A percentile compares a stretch with the other conserved stretches of the same genome.
phyloP scores from a whole-genome alignment of 148 eudicot species.

The Selenicereus undatus region DNA sequence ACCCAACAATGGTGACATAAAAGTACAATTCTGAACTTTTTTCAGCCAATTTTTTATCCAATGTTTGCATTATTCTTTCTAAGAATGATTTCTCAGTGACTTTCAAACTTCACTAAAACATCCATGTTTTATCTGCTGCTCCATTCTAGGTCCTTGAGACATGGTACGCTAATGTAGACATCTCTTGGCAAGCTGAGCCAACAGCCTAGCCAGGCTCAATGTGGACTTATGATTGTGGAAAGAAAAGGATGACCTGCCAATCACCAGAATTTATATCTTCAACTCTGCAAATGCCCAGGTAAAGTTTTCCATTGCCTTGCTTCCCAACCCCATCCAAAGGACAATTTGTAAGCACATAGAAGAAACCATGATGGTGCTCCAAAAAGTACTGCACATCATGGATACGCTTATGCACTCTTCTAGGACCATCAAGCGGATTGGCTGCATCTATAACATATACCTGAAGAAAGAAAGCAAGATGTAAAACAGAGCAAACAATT shows the following conservation, averaged over 20 bases:
- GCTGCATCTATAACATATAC: slow-evolving; percentile 65
- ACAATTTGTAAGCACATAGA: slow-evolving; percentile 77
- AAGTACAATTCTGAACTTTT: too few relatives aligned
- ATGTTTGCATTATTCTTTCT: too few relatives aligned
- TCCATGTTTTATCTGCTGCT: too few relatives aligned
- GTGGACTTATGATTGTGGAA: background rate
- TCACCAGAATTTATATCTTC: slow-evolving; percentile 46
- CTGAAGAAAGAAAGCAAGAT: slow-evolving; percentile 38
- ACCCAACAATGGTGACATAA: too few relatives aligned
- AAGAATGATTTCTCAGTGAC: too few relatives aligned
- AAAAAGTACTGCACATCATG: slow-evolving; percentile 76
- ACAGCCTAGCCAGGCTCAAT: background rate
- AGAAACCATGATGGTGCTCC: slow-evolving; percentile 85
- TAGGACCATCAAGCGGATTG: slow-evolving; percentile 50
- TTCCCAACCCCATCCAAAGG: slow-evolving; percentile 34
- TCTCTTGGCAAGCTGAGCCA: background rate
- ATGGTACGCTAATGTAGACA: too few relatives aligned
- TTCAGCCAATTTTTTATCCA: too few relatives aligned
- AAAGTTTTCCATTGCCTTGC: slow-evolving; percentile 47
- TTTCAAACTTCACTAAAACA: too few relatives aligned
- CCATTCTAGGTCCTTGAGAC: too few relatives aligned
- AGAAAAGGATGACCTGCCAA: slow-evolving; percentile 59
- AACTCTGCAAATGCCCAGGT: slow-evolving; percentile 56
- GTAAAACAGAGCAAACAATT: background rate
- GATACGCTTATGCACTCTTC: slow-evolving; percentile 63